These are phyloP conservation scores for Fusarium tuaranense DNA, from an alignment of 2,329 filamentous ascomycete genomes.

Conservation along the genomic window DNA sequence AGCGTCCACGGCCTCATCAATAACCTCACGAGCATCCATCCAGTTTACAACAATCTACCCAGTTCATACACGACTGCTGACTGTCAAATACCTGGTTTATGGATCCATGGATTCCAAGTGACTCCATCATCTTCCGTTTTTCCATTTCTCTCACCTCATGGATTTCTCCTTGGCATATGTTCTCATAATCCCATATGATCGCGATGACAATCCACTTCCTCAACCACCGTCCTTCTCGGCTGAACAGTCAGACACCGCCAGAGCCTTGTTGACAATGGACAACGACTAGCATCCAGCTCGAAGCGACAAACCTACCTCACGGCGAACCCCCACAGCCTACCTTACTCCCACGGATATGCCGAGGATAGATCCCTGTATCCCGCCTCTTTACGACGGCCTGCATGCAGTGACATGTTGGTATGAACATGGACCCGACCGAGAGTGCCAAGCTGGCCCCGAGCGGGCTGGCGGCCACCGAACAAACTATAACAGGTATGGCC, in stretches of 20 bases:
- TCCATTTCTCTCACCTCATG: not conserved
- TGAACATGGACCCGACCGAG: not conserved
- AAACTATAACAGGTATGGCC: constrained; percentile 6
- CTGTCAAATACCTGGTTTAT: not conserved
- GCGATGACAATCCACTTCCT: not conserved
- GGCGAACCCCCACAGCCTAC: not conserved
- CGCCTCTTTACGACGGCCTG: not conserved
- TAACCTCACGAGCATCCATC: not conserved
- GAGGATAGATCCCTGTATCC: not conserved
- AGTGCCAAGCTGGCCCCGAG: constrained; percentile 24
- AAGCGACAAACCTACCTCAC: not conserved
- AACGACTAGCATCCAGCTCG: not conserved
- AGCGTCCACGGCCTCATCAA: not conserved
- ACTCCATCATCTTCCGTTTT: not conserved
- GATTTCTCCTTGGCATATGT: not conserved
- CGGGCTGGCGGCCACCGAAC: not conserved
- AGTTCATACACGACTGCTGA: not conserved
- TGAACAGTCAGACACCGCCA: not conserved
- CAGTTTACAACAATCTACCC: not conserved
- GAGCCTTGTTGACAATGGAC: not conserved
- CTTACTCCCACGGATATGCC: not conserved
- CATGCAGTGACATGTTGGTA: not conserved
- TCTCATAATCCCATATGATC: not conserved
- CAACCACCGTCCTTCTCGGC: not conserved
- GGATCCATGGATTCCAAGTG: not conserved